Evolutionary conservation across 129 eudicot species (phyloP).

Genomic region (Pulicaria dysenterica): DNA sequence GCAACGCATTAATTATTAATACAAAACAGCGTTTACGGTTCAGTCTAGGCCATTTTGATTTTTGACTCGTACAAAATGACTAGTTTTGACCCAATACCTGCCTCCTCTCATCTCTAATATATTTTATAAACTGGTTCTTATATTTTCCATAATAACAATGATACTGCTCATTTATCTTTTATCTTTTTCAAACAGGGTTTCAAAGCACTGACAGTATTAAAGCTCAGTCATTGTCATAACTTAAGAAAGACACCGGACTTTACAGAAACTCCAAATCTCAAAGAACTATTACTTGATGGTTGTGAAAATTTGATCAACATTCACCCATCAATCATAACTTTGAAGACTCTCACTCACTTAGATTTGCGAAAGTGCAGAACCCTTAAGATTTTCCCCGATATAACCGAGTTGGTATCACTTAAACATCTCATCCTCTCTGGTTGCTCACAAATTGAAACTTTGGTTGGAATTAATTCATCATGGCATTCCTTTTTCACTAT

Average conservation of each 20-base stretch:
- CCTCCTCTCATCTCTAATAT: background rate
- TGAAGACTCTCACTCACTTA: slow-evolving; percentile 32
- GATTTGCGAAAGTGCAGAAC: slow-evolving; percentile 36
- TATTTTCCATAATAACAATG: background rate
- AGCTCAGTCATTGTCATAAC: slow-evolving; percentile 41
- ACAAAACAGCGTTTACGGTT: background rate
- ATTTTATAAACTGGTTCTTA: background rate
- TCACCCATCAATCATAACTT: slow-evolving; percentile 30
- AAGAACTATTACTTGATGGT: slow-evolving; percentile 35
- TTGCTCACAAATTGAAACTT: slow-evolving; percentile 42
- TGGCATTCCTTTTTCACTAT: slow-evolving; percentile 23
- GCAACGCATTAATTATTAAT: too few relatives aligned
- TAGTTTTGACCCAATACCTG: background rate
- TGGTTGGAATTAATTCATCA: slow-evolving; percentile 21
- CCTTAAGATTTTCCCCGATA: slow-evolving; percentile 33
- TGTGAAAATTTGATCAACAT: slow-evolving; percentile 34
- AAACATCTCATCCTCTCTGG: slow-evolving; percentile 51
- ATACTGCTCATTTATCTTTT: background rate
- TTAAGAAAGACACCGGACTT: slow-evolving; percentile 39
- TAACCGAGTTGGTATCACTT: slow-evolving; percentile 29
- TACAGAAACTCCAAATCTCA: slow-evolving; percentile 34
- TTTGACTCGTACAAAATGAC: background rate
- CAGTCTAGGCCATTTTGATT: background rate
- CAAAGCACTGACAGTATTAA: slow-evolving; percentile 24
- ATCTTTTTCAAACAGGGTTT: slow-evolving; percentile 27